Evolutionary conservation across 2,329 filamentous ascomycete genomes (phyloP).

Genomic region (Botrytis medusae): DNA sequence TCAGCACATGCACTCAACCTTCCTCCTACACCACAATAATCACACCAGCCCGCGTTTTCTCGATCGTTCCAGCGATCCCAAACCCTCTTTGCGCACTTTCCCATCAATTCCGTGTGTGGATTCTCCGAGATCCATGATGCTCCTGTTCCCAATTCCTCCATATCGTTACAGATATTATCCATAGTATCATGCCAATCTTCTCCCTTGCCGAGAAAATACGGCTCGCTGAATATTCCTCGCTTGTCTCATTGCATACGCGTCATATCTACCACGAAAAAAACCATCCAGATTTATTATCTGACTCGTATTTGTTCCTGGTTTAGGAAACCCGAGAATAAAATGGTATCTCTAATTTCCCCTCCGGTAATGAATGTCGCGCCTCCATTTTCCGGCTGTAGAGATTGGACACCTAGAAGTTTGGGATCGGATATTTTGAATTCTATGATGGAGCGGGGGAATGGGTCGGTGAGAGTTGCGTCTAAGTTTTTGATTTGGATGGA

Average conservation of each 20-base stretch:
- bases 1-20: neutral
- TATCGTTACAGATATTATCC: slow-evolving; percentile 6
- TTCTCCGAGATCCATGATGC: neutral
- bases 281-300: neutral
- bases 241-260: slow-evolving; percentile 18
- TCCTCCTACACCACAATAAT: neutral
- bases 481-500: slow-evolving; percentile 10
- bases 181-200: neutral
- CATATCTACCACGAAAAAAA: neutral
- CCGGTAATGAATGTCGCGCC: neutral
- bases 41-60: neutral
- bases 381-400: neutral
- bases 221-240: neutral
- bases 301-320: neutral
- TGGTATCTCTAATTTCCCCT: neutral
- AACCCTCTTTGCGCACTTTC: neutral
- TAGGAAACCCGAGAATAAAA: too few species aligned
- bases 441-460: neutral
- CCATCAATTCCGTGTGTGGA: neutral
- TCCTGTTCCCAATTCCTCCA: neutral
- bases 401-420: neutral
- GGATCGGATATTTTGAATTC: neutral
- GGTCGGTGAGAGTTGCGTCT: neutral
- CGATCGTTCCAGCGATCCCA: neutral
- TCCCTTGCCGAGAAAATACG: slow-evolving; percentile 4